These are phyloP conservation scores for Jasminum sambac DNA, from an alignment of 257 asterid species.

Conservation along the genomic window DNA sequence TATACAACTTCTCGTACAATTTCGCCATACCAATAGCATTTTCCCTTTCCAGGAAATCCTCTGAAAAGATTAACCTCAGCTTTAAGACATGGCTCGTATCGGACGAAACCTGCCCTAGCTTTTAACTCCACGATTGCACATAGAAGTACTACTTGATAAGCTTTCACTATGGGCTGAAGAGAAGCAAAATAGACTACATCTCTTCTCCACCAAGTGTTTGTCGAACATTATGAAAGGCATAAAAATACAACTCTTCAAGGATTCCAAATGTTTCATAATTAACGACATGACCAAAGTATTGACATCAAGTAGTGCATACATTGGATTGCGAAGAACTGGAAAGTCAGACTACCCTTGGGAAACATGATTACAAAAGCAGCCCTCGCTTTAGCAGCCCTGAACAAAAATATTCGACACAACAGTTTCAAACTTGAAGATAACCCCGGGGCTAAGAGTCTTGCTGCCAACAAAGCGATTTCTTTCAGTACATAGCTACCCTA, in stretches of 20 bases:
- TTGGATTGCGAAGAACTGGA: neutral
- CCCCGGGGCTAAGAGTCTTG: neutral
- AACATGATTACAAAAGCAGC: neutral
- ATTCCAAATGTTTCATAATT: neutral
- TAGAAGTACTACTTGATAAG: neutral
- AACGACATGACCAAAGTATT: too few relatives aligned
- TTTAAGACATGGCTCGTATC: neutral
- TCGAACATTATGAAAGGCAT: neutral
- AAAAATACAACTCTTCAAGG: neutral
- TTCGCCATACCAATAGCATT: too few relatives aligned
- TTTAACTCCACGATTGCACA: neutral
- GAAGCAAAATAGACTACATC: neutral
- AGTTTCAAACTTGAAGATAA: neutral
- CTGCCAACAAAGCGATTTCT: too few relatives aligned
- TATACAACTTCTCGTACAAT: too few relatives aligned
- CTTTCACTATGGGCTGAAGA: too few relatives aligned
- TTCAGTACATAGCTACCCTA: neutral
- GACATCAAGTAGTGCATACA: neutral
- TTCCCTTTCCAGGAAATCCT: too few relatives aligned
- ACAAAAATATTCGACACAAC: neutral
- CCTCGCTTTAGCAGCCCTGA: neutral
- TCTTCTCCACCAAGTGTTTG: neutral
- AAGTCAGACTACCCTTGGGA: neutral
- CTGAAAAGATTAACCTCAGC: too few relatives aligned
- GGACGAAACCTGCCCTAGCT: neutral